Evolutionary conservation across 2,329 filamentous ascomycete species (phyloP), one percentile per base, ranked within the genome.

Genomic region (Sarocladium kiliense): DNA sequence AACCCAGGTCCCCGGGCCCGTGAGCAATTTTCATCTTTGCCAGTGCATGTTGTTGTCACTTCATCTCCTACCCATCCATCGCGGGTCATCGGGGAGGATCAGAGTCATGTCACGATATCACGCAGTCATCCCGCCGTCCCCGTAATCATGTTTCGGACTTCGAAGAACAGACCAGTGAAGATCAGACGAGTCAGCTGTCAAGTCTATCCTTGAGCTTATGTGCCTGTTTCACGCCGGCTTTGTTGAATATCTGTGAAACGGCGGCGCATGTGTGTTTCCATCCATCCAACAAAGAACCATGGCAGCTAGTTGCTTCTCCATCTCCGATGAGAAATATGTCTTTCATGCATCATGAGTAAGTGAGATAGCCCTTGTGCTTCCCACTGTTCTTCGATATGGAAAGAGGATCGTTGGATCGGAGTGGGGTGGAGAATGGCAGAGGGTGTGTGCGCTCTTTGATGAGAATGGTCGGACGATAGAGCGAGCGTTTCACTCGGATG

Each of bases 401-500:
- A 34, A 27, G 18, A 51, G 12, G 27, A 34, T 36, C 27, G 26
- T 51, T 18, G 19, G 47, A 36, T 36, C 39, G n/a, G 36, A 23
- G 39, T 18, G 39, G 39, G 39, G 27, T 34, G 47, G 23, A 7
- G 6, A 6, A 49, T 18, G 23, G 9, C 12, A 6, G 44, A 5
- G 44, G 6, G n/a, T 36, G 27, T 36, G 11, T 21, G 21, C 19
- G 21, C 14, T n/a, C 44, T 3, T 14, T 36, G 27, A 23, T 5
- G 18, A 27, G 10, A 11, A 23, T 26, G 10, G 44, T 27, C 21
- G 44, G 25, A 10, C 44, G 44, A 16, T 27, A 27, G 47, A 23
- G 47, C 27, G 30, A 51, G n/a, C 30, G 47, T 51, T 51, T 51
- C 47, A 51, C n/a, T 18, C 30, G 26, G 4, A 49, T 49, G 44